Base-by-base conservation (phyloP, 345 rosid species). In the Lepidium didymum region DNA sequence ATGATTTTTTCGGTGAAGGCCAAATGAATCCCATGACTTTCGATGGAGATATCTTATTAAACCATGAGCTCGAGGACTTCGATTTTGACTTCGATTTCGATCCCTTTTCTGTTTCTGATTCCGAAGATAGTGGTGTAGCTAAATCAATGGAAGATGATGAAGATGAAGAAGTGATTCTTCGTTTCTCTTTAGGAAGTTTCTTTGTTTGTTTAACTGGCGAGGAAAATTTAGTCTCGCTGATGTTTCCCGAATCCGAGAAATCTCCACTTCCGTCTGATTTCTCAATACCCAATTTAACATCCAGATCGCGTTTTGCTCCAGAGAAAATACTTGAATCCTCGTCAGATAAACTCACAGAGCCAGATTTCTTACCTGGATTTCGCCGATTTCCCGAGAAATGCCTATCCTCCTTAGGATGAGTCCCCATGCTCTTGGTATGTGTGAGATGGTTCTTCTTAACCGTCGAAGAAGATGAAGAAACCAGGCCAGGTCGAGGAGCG, bases 11-110 rank as follows among this genome's bases (percentile, higher is more conserved):
- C 3, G 90, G 89, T 21, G 89, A 89, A 64, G 86, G 88, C 86
- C 86, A 85, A 54, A 91, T 85, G 62, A 83, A 87, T 14, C 93
- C 87, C 6, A 51, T 44, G 68, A 65, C 66, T 46, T 36, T 70
- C 0, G 89, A 87, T 3, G 92, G 90, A 62, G 96, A 83, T 31
- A 86, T 70, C 38, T 81, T 83, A 8, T 70, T 63, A 63, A 66
- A 49, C 73, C 73, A 72, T 0, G 80, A 77, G 37, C 59, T 57
- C 0, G 80, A 57, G 0, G 69, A 53, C 23, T 69, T 70, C 0
- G 43, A 16, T 0, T 56, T 52, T 0, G 62, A 7, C 21, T 70
- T 64, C 36, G 79, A 66, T 13, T 64, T 54, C 33, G 60, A 27
- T 53, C 3, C 67, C 37, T 49, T 57, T 1, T 70, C 64, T 7